These are phyloP conservation scores for Rickenella mellea DNA, from an alignment of 768 basidiomycete genomes.

Conservation along the genomic window DNA sequence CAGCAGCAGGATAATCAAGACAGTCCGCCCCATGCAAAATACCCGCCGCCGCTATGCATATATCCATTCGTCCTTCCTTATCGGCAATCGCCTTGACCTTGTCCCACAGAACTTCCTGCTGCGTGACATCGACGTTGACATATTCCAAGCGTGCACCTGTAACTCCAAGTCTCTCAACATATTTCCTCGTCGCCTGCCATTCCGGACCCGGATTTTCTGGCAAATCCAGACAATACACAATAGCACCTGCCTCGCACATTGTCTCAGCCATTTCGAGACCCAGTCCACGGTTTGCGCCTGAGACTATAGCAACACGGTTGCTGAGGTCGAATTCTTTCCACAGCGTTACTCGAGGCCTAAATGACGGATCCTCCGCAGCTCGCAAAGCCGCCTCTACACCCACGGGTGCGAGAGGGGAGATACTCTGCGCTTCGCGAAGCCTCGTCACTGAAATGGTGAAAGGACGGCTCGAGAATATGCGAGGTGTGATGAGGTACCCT, in stretches of 20 bases:
- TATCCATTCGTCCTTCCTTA: constrained; percentile 61
- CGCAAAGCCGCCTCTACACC: constrained; percentile 52
- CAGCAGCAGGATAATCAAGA: constrained; percentile 52
- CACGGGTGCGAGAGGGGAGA: constrained; percentile 49
- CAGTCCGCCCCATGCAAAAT: constrained; percentile 53
- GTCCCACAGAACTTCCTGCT: constrained; percentile 53
- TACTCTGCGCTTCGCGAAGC: constrained; percentile 27
- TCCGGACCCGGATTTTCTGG: constrained; percentile 45
- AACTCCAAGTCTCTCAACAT: constrained; percentile 35
- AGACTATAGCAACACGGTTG: constrained; percentile 27
- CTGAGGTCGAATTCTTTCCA: constrained; percentile 50
- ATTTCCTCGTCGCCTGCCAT: constrained; percentile 44
- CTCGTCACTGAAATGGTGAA: too few species aligned
- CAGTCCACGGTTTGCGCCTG: constrained; percentile 39
- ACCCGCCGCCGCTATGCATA: constrained; percentile 73
- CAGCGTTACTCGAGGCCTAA: constrained; percentile 36
- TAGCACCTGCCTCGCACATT: constrained; percentile 64
- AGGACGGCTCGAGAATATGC: too few species aligned
- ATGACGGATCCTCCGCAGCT: constrained; percentile 25
- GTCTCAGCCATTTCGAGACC: constrained; percentile 81
- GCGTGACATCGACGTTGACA: constrained; percentile 50
- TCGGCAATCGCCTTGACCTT: constrained; percentile 50
- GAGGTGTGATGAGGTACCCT: too few species aligned
- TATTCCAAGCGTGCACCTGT: constrained; percentile 43
- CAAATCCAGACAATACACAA: constrained; percentile 62